Evolutionary conservation across 2,329 filamentous ascomycete species (phyloP).

Genomic region (Nemania sp.): DNA sequence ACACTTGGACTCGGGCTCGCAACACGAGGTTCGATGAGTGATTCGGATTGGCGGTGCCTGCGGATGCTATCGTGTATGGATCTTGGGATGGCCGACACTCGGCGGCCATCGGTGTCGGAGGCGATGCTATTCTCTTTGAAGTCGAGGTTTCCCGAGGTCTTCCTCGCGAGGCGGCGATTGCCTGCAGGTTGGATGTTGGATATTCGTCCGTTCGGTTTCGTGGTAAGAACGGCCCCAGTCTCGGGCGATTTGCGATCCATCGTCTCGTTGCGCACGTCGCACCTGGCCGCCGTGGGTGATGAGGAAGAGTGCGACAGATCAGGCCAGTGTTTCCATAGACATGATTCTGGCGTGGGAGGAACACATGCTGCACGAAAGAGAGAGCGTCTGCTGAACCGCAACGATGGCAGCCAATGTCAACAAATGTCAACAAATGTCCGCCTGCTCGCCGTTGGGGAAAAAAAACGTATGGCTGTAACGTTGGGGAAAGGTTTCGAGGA

Average conservation of each 20-base stretch:
- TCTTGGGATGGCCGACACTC: slow-evolving; percentile 19
- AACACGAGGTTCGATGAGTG: slow-evolving; percentile 10
- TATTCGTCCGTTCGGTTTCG: slow-evolving; percentile 35
- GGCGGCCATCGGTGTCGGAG: slow-evolving; percentile 29
- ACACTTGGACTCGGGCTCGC: slow-evolving; percentile 17
- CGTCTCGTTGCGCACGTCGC: slow-evolving; percentile 3
- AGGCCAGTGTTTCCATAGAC: slow-evolving; percentile 25
- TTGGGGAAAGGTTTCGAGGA: not conserved
- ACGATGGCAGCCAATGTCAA: not conserved
- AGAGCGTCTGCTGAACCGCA: not conserved
- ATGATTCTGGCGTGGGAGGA: slow-evolving; percentile 5
- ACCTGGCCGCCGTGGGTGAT: not conserved
- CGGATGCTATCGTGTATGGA: slow-evolving; percentile 10
- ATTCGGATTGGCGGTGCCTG: slow-evolving; percentile 21
- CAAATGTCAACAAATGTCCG: not conserved
- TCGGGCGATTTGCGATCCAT: slow-evolving; percentile 34
- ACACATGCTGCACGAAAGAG: slow-evolving; percentile 23
- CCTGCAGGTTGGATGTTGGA: slow-evolving; percentile 31
- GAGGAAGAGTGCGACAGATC: slow-evolving; percentile 10
- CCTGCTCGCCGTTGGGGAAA: not conserved
- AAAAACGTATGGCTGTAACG: too few relatives aligned
- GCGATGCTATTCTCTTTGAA: slow-evolving; percentile 33
- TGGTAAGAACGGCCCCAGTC: slow-evolving; percentile 28
- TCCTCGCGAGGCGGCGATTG: slow-evolving; percentile 24
- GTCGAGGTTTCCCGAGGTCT: slow-evolving; percentile 23